Evolutionary conservation across 306 rosid genomes (phyloP).

Genomic region (Prunus fruticosa): DNA sequence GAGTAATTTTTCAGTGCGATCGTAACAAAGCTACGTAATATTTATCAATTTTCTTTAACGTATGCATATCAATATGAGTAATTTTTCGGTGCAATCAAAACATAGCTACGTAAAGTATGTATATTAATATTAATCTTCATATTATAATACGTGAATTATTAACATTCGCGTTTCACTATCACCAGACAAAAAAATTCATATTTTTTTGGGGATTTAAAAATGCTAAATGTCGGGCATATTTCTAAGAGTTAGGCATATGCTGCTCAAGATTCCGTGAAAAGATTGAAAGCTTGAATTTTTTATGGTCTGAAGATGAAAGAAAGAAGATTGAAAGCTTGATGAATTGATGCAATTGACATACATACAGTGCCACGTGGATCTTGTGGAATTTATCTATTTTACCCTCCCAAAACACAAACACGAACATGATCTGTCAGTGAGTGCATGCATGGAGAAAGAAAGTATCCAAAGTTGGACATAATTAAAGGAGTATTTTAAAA

Average conservation of each 20-base stretch:
- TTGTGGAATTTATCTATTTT: not conserved
- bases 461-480: not conserved
- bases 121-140: too few species aligned
- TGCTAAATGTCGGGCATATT: not conserved
- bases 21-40: too few species aligned
- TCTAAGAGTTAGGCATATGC: slow-evolving; percentile 36
- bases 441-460: slow-evolving; percentile 1
- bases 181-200: too few species aligned
- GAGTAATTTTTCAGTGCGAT: too few species aligned
- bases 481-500: not conserved
- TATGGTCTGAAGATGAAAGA: too few species aligned
- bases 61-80: too few species aligned
- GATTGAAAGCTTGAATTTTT: not conserved
- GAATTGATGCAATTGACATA: not conserved
- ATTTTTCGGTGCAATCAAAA: too few species aligned
- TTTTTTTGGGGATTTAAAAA: not conserved
- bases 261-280: slow-evolving; percentile 42
- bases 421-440: too few species aligned
- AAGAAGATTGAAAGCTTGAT: not conserved
- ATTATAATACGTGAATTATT: too few species aligned
- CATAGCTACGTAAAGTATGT: too few species aligned
- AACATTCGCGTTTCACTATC: too few species aligned
- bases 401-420: not conserved
- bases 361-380: not conserved
- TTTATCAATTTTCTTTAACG: too few species aligned